These are phyloP conservation scores for Neurospora sp. DNA, from an alignment of 495 filamentous ascomycete genomes.

Conservation along the genomic window DNA sequence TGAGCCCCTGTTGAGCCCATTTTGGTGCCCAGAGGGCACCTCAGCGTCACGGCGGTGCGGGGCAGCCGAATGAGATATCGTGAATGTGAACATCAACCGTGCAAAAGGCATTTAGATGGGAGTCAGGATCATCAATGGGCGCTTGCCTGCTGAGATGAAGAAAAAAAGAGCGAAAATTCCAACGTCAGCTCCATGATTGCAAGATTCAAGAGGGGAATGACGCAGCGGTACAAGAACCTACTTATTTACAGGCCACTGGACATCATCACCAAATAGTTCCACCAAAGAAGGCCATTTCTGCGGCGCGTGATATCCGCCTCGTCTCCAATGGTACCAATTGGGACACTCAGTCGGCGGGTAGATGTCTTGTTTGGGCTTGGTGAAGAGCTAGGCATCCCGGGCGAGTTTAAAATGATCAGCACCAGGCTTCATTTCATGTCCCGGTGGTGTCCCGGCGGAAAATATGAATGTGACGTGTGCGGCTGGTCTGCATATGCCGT, in stretches of 20 bases:
- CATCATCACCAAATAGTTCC: neutral
- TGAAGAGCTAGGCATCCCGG: neutral
- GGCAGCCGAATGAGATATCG: neutral
- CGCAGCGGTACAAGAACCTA: neutral
- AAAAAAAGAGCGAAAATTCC: neutral
- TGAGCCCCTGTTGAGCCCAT: neutral
- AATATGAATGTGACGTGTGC: neutral
- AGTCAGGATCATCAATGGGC: neutral
- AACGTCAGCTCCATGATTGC: neutral
- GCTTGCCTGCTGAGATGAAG: neutral
- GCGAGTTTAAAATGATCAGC: neutral
- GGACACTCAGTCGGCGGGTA: neutral
- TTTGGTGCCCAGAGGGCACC: neutral
- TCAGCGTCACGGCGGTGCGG: neutral
- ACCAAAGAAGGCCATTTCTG: neutral
- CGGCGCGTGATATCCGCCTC: neutral
- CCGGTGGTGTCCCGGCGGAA: neutral
- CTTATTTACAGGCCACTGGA: neutral
- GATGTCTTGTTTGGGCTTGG: neutral
- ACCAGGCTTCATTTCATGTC: neutral
- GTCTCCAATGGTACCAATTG: neutral
- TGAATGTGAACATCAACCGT: neutral
- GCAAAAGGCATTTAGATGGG: neutral
- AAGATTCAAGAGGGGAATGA: neutral
- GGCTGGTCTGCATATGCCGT: neutral